A percentile compares a stretch with the other conserved stretches of the same genome.
These are phyloP conservation scores for Huntiella abstrusa DNA, from an alignment of 2,329 filamentous ascomycete genomes.

Conservation along the genomic window DNA sequence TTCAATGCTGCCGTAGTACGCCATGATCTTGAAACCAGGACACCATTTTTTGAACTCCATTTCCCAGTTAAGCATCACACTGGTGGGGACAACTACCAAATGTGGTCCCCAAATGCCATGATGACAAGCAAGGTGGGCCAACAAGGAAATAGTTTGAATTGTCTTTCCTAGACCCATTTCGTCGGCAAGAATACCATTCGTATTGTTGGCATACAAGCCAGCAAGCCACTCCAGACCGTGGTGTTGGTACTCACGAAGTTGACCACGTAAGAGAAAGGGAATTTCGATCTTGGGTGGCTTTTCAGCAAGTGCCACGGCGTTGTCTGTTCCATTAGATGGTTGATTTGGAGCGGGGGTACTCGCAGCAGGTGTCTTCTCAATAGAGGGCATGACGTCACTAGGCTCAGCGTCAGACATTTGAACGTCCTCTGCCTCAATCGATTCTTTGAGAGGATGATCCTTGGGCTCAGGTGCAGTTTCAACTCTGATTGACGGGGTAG, in stretches of 20 bases:
- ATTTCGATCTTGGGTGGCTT: slow-evolving; percentile 44
- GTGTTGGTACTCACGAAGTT: slow-evolving; percentile 86
- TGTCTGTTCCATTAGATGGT: no score
- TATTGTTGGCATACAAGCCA: slow-evolving; percentile 75
- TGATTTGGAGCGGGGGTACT: no score
- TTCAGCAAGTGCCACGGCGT: background rate
- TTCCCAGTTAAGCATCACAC: slow-evolving; percentile 98
- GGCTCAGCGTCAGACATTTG: background rate
- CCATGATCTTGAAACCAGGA: slow-evolving; percentile 92
- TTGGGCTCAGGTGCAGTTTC: no score
- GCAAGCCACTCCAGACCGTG: slow-evolving; percentile 95
- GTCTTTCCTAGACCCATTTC: slow-evolving; percentile 98
- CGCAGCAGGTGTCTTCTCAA: background rate
- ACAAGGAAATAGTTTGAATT: slow-evolving; percentile 86
- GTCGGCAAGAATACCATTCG: slow-evolving; percentile 90
- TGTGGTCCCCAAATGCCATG: slow-evolving; percentile 92
- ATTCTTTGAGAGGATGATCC: no score
- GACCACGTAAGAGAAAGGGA: slow-evolving; percentile 71
- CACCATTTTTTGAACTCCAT: slow-evolving; percentile 99
- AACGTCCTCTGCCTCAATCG: background rate
- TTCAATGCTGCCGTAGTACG: slow-evolving; percentile 87
- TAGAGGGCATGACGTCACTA: background rate
- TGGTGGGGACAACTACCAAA: slow-evolving; percentile 88
- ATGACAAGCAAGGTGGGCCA: slow-evolving; percentile 79
- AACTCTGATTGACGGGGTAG: no score